Percentiles rank a stretch among this genome's conserved stretches.
Conservation (phyloP, 164 flowering plant species). For the Buxus sempervirens region DNA sequence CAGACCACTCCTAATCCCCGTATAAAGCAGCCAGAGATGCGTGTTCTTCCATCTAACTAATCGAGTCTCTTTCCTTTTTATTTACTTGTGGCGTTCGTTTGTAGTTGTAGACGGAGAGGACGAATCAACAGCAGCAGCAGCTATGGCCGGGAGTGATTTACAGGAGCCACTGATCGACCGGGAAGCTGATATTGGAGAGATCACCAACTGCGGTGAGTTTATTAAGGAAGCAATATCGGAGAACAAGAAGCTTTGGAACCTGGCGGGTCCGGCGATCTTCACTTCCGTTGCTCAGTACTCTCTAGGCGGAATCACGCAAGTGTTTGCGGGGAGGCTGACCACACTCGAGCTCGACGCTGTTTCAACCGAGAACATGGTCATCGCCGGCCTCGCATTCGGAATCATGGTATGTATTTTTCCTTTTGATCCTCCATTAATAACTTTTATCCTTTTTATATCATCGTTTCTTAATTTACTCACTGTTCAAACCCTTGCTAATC, state of each 20-base stretch:
- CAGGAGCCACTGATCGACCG: neutral
- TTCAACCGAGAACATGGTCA: slow-evolving; percentile 32
- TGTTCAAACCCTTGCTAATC: no score
- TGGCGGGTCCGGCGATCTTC: slow-evolving; percentile 35
- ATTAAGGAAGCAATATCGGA: slow-evolving; percentile 18
- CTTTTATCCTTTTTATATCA: no score
- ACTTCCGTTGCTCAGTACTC: slow-evolving; percentile 33
- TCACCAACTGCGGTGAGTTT: slow-evolving; percentile 16
- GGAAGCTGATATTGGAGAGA: slow-evolving; percentile 12
- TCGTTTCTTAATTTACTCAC: neutral
- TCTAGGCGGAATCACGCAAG: slow-evolving; percentile 30
- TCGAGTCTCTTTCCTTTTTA: no score
- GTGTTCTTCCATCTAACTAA: no score
- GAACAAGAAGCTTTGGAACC: slow-evolving; percentile 29
- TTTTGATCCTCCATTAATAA: neutral
- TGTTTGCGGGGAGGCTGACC: slow-evolving; percentile 30
- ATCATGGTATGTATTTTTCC: slow-evolving; percentile 22
- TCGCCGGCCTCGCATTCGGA: slow-evolving; percentile 33
- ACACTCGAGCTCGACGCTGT: slow-evolving; percentile 36
- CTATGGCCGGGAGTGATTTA: neutral
- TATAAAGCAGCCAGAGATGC: no score
- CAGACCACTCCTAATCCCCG: no score
- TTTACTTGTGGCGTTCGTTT: no score
- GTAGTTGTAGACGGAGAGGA: neutral
- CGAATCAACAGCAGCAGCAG: neutral